Evolutionary conservation across 768 basidiomycete genomes (phyloP).

Genomic region (Amanita phalloides): DNA sequence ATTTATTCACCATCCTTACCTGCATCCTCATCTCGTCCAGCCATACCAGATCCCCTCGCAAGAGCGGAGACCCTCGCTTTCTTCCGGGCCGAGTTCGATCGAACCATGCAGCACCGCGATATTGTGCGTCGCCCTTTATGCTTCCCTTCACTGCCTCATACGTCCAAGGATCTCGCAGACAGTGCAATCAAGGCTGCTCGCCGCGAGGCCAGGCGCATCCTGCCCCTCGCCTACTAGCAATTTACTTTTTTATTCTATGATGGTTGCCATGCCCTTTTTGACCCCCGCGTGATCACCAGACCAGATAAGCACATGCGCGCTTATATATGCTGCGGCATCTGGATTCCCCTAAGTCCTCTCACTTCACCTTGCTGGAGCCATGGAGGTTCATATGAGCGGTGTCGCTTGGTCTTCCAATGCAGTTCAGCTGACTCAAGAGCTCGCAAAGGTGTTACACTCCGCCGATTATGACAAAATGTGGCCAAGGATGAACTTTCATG

Average conservation of each 20-base stretch:
- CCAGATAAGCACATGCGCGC: background rate
- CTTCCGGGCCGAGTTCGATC: conserved; percentile 66
- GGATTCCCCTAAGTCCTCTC: background rate
- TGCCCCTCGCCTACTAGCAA: conserved; percentile 22
- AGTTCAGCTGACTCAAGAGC: conserved; percentile 18
- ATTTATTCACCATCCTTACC: conserved; percentile 8
- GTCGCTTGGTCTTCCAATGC: conserved; percentile 20
- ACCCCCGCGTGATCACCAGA: background rate
- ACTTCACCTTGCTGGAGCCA: conserved; percentile 8
- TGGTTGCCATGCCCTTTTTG: background rate
- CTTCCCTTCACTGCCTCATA: background rate
- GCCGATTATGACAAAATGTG: conserved; percentile 22
- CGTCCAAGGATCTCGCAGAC: conserved; percentile 43
- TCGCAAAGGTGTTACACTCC: conserved; percentile 37
- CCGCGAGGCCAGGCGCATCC: conserved; percentile 51
- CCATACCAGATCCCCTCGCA: conserved; percentile 47
- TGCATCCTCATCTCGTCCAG: conserved; percentile 22
- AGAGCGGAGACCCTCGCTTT: conserved; percentile 60
- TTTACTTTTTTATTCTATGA: background rate
- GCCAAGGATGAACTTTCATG: conserved; percentile 39
- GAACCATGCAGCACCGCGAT: conserved; percentile 46
- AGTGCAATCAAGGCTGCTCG: conserved; percentile 42
- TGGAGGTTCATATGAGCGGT: conserved; percentile 32
- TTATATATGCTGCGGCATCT: background rate
- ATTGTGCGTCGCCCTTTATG: conserved; percentile 27